Evolutionary conservation across 108 stramenopile genomes (phyloP), one percentile per base, ranked within the genome.

Genomic region (Cyclotella choctawhatcheeana): DNA sequence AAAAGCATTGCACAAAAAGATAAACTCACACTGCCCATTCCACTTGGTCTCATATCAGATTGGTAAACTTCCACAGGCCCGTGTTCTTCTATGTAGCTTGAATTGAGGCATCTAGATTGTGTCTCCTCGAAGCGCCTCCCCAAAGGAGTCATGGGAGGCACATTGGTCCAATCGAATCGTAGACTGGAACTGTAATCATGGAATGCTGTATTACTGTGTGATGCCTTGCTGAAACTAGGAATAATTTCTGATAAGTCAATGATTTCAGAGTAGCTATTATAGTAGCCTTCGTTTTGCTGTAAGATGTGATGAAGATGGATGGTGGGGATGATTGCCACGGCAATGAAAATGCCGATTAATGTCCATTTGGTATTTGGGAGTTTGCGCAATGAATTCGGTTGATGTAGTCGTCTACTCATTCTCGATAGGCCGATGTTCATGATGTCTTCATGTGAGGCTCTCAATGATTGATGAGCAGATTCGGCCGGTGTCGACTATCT

Each of bases 101-200:
- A 6, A 40, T 40, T 40, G 12, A 84, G 84, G 66, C 50, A 51
- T 6, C 81, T 74, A 24, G 58, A 32, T 16, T 56, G 21, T 22
- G 82, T 51, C 14, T 73, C 22, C 5, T 74, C 60, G 1, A 67
- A 60, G 13, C 26, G 22, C 14, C 71, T 61, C 34, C 50, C 59
- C 25, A 60, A 24, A 5, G 59, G 59, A 17, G 59, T 37, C 59
- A 60, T 26, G 16, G 59, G 59, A 13, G 62, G 32, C 22, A 83
- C 30, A 62, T 79, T 80, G 30, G 78, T 76, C 85, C 85, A 86
- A 72, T 86, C 82, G 20, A 76, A 78, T 14, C 85, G 76, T 34
- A 85, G 58, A 17, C 44, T 51, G 8, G 50, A 51, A 12, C 12
- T 40, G 12, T 40, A 40, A 12, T 6, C 12, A 10, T 40, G 37